Conservation (phyloP, 176 grass and related monocot genomes). For the Oryza longistaminata region DNA sequence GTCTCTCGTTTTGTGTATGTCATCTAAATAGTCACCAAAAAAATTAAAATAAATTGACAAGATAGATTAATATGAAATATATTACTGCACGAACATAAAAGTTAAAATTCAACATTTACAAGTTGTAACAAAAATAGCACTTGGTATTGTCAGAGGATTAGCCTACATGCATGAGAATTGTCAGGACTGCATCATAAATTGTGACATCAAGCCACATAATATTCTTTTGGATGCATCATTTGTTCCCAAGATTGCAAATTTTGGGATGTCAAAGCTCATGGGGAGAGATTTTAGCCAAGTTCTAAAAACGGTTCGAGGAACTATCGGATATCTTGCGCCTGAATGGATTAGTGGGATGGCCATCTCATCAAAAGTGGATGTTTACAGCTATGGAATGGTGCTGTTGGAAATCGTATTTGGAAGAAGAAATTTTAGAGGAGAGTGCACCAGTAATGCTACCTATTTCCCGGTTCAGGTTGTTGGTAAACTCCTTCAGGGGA, state of each 20-base stretch:
- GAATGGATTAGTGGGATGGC: conserved; percentile 24
- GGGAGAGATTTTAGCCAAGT: conserved; percentile 23
- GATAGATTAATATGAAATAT: no score
- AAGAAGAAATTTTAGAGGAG: conserved; percentile 1
- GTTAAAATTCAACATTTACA: no score
- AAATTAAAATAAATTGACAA: no score
- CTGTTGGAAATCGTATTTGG: conserved; percentile 27
- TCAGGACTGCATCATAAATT: conserved; percentile 34
- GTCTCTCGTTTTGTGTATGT: no score
- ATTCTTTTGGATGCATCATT: conserved; percentile 26
- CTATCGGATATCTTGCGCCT: conserved; percentile 25
- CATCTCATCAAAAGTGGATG: conserved; percentile 16
- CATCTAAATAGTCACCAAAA: no score
- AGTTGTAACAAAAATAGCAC: no score
- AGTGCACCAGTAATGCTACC: neutral
- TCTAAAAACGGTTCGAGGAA: conserved; percentile 23
- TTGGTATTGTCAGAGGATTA: conserved; percentile 11
- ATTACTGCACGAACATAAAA: no score
- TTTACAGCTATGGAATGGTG: conserved; percentile 17
- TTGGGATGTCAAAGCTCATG: conserved; percentile 28
- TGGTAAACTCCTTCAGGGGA: neutral
- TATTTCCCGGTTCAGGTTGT: neutral
- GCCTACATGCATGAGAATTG: conserved; percentile 38
- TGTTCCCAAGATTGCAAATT: conserved; percentile 30
- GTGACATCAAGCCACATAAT: conserved; percentile 38